Evolutionary conservation across 208 protist species (phyloP).

Genomic region (Acanthamoeba castellanii): DNA sequence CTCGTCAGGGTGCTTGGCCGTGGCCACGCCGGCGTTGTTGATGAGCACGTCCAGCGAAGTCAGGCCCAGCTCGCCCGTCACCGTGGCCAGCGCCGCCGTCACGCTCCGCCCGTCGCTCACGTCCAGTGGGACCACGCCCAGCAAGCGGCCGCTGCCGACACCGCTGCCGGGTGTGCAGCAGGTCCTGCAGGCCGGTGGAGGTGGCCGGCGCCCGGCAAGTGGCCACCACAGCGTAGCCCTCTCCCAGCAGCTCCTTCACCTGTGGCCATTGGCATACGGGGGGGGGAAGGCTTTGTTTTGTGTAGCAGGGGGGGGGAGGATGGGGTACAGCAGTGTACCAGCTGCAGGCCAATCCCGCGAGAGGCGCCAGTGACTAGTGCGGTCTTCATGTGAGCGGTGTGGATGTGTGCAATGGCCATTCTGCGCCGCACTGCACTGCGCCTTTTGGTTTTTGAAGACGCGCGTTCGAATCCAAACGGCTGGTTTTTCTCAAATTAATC

Average conservation of each 20-base stretch:
- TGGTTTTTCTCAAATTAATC: too few relatives aligned
- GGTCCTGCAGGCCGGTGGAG: background rate
- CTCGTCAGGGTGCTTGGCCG: slow-evolving; percentile 18
- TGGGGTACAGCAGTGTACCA: background rate
- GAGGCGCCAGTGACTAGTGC: slow-evolving; percentile 1
- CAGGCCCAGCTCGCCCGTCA: background rate
- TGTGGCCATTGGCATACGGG: background rate
- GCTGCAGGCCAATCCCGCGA: background rate
- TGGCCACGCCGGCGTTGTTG: slow-evolving; percentile 7
- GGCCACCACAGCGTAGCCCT: background rate
- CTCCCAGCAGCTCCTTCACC: background rate
- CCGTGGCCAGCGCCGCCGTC: background rate
- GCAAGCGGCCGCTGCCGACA: background rate
- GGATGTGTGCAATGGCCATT: too few relatives aligned
- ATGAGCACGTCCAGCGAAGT: background rate
- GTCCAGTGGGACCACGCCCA: slow-evolving; percentile 4
- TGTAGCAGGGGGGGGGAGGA: background rate
- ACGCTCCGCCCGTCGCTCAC: slow-evolving; percentile 9
- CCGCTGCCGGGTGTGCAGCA: background rate
- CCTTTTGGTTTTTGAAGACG: too few relatives aligned
- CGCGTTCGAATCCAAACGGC: too few relatives aligned
- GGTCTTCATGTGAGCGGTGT: background rate
- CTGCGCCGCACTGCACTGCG: too few relatives aligned
- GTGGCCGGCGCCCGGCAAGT: background rate
- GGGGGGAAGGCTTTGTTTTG: background rate